Base-by-base conservation (phyloP, 2,329 filamentous ascomycete genomes). In the Phyllosticta citribraziliensis region DNA sequence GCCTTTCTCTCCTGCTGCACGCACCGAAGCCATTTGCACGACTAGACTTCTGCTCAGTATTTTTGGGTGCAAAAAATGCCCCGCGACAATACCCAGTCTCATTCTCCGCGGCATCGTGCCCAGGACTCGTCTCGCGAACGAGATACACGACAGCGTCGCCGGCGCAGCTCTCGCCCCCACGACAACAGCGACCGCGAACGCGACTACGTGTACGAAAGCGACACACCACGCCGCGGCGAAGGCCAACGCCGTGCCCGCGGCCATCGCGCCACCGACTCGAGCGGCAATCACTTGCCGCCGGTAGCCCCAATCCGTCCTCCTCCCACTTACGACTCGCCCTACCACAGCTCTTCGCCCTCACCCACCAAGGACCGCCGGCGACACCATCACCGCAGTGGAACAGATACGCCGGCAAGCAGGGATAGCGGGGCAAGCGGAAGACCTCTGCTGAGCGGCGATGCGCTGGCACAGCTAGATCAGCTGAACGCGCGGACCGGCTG, bases 391-490 rank as follows among this genome's bases (percentile, higher is more conserved):
- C 35, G 58, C 11, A 33, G 20, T 5, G 58, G 58, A 3, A 33
- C 47, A 27, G 40, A 56, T 12, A 56, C 58, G 11, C 53, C 54
- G 47, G 59, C 54, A 57, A 66, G 63, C 27, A 57, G 63, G 12
- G 65, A 63, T 52, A 68, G 69, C 19, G 72, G 69, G 33, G 67
- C 67, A 5, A 70, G 68, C 20, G 70, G 66, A 57, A 73, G 73
- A 24, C 67, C 67, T 50, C 70, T 73, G 55, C 66, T 80, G 67
- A 84, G 68, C 72, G 77, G 74, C 63, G 82, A 84, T 66, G 84
- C 87, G 5, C 73, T 92, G 56, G 86, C 85, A 12, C 83, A 85
- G 68, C 73, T 92, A 55, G 82, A 90, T 66, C 79, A 83, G 56
- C 75, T 82, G 59, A 86, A 89, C 72, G 78, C 80, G 25, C 80